Evolutionary conservation across 768 basidiomycete species (phyloP), one percentile per base, ranked within the genome.

Genomic region (Podaxis sp.): DNA sequence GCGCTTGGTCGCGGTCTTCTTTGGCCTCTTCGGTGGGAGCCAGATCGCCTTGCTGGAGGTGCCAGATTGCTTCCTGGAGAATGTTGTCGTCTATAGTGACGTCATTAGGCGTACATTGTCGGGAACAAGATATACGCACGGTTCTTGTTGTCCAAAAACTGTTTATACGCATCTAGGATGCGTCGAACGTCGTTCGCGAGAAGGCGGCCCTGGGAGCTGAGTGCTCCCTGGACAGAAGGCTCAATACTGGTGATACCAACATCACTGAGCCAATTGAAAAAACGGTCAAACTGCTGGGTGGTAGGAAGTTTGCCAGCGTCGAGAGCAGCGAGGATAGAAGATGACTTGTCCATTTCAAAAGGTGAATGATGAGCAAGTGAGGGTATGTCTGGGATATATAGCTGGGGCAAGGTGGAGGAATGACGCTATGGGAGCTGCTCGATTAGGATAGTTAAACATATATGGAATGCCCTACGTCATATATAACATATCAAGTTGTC

Each of bases 291-390:
- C 68, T 91, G 90, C 29, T 80, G 71, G 11, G 88, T 85, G 1
- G 79, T 79, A 17, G 90, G 90, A 3, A 90, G 75, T 69, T 91
- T 91, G 22, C 88, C 88, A 17, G 88, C 88, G 64, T 85, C 81
- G 67, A 91, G 73, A 7, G 90, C 90, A 52, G 87, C 90, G 61
- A 87, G 70, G 25, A 90, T 67, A 40, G 86, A 85, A 17, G 86
- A 77, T 53, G 81, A 64, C 75, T 82, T 84, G 61, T 91, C 87
- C 88, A 91, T 90, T 60, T 61, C 71, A 9, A n/a, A n/a, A 24
- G 43, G 50, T 40, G 46, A 55, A 17, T 41, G 40, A 55, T 3
- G 13, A 12, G 24, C 38, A 27, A 27, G 11, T 19, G 61, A 40
- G 46, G 53, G 24, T 62, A 33, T 62, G 54, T 55, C 54, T 55